These are phyloP conservation scores for Aspergillus sp. DNA, from an alignment of 2,329 filamentous ascomycete species.

Conservation along the genomic window DNA sequence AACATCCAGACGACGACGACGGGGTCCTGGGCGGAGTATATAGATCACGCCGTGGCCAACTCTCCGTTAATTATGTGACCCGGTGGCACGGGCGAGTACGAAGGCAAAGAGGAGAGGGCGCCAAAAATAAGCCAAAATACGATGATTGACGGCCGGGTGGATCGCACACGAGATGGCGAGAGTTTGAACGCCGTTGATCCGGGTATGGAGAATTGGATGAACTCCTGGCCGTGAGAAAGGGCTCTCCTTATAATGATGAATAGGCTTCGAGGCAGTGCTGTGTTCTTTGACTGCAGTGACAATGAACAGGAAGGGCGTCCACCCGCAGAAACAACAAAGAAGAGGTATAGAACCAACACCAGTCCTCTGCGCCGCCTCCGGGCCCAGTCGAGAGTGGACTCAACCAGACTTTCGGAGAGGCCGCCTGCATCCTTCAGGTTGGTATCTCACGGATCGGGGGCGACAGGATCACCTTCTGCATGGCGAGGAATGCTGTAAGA, in stretches of 20 bases:
- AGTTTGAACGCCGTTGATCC: background rate
- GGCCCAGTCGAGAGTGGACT: conserved; percentile 1
- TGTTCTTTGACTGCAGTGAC: background rate
- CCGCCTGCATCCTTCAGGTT: background rate
- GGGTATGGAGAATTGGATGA: background rate
- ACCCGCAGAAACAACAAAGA: background rate
- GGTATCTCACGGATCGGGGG: background rate
- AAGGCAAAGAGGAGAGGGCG: conserved; percentile 6
- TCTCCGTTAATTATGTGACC: background rate
- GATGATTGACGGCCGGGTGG: conserved; percentile 11
- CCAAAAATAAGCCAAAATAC: conserved; percentile 19
- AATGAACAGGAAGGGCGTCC: background rate
- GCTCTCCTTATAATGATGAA: conserved; percentile 1
- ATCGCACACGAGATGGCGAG: conserved; percentile 2
- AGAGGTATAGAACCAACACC: conserved; percentile 1
- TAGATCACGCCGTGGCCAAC: background rate
- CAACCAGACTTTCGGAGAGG: background rate
- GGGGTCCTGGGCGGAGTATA: background rate
- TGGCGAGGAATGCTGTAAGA: background rate
- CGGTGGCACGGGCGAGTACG: conserved; percentile 11
- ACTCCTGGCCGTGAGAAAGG: background rate
- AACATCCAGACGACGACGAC: background rate
- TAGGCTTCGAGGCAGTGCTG: conserved; percentile 4
- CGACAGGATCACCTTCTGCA: background rate
- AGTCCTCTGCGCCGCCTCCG: conserved; percentile 1